These are phyloP conservation scores for Balakata baccata DNA, from an alignment of 345 rosid species.

Conservation along the genomic window DNA sequence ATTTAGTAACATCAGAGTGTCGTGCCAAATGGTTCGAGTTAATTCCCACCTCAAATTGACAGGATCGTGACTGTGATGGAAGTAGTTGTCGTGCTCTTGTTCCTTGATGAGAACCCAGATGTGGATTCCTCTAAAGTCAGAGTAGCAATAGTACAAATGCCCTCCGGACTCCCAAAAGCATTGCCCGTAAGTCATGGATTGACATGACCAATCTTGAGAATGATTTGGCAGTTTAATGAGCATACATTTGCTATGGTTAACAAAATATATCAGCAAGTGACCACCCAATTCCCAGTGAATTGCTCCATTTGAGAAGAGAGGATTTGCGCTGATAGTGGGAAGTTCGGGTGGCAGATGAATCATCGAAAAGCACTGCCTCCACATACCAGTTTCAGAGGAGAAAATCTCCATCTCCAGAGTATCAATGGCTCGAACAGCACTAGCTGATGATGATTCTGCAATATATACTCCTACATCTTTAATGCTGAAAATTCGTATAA, in stretches of 20 bases:
- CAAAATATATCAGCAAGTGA: conserved; percentile 18
- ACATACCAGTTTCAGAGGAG: conserved; percentile 1
- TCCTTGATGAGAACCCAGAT: background rate
- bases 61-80: background rate
- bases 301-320: conserved; percentile 23
- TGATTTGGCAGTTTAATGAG: conserved; percentile 25
- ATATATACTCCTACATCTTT: conserved; percentile 1
- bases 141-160: background rate
- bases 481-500: conserved; percentile 22
- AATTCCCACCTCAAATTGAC: conserved; percentile 20
- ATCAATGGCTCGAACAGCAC: background rate
- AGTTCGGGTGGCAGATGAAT: conserved; percentile 17
- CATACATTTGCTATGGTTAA: conserved; percentile 9
- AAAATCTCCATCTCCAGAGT: conserved; percentile 3
- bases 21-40: background rate
- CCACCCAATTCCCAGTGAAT: conserved; percentile 29
- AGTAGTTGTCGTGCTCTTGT: background rate
- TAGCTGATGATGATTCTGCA: conserved; percentile 5
- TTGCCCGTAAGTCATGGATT: background rate
- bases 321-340: conserved; percentile 10
- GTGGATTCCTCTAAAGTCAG: conserved; percentile 1
- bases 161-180: conserved; percentile 5
- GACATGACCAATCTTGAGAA: conserved; percentile 2
- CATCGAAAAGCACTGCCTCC: conserved; percentile 1
- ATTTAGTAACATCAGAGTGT: background rate